Evolutionary conservation across 768 basidiomycete genomes (phyloP), one percentile per base, ranked within the genome.

Genomic region (Chlorophyllum brunneum): DNA sequence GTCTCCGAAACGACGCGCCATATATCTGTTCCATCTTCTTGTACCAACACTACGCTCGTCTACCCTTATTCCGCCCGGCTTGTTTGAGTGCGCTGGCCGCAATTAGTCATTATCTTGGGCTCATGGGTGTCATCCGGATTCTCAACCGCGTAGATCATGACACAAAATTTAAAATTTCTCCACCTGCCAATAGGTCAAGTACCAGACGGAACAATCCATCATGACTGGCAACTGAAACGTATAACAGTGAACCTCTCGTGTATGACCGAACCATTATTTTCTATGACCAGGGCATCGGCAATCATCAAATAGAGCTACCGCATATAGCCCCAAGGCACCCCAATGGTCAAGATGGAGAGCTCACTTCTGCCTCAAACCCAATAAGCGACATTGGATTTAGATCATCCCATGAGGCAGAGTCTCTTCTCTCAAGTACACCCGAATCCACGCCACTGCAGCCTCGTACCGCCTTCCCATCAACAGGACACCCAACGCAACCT

Each of bases 331-430:
- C 62, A 41, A 63, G 23, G 13, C 20, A 20, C 38, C 8, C 6
- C 20, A 22, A 22, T 15, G 18, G 23, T 10, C 38, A 40, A 22
- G 20, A 7, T 3, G n/a, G n/a, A n/a, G n/a, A n/a, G n/a, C n/a
- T n/a, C n/a, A n/a, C n/a, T n/a, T n/a, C n/a, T n/a, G n/a, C n/a
- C n/a, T 11, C 16, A 36, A 36, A 6, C 1, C 13, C 34, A 11
- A 36, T 16, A n/a, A 5, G 4, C 80, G 54, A 71, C 72, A 33
- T 77, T 79, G 20, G 76, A 78, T 41, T 73, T 70, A 41, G 73
- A 70, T 26, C 52, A 66, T 38, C 67, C 38, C 51, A 61, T 43
- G 52, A 56, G 59, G 54, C 65, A 57, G 62, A 67, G 57, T 58
- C 70, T 65, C 51, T 68, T 57, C 54, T 58, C 55, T 55, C 67